Evolutionary conservation across 805 yeast species (phyloP), one percentile per base, ranked within the genome.

Genomic region (Saturnispora serradocipensis): DNA sequence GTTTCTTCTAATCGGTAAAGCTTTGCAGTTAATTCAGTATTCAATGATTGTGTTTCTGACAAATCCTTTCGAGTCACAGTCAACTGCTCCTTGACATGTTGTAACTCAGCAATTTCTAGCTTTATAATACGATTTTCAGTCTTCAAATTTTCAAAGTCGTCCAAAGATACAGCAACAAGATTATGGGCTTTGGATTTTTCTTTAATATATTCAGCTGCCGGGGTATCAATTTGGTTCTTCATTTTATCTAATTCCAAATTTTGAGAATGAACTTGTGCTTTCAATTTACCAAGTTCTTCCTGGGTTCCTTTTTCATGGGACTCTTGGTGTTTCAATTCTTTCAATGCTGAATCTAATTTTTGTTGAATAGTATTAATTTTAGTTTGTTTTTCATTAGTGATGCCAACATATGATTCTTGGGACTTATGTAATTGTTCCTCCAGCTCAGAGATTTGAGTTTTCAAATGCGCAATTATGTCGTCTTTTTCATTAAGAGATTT

Each of bases 161-260:
- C 43, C 20, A 46, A 24, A 20, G 62, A 54, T 22, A 61, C 25
- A 3, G 54, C 47, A 15, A 57, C 54, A 15, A 51, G 46, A 6
- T 51, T 53, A 38, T 49, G 53, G 5, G 18, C 15, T 16, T 36
- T 27, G 34, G 55, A 44, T 50, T 60, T 45, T 16, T 50, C 25
- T 53, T 51, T 51, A 47, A 58, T 27, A 50, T 58, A 52, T 45
- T 58, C 56, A 22, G 35, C 46, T 43, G 49, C 58, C 30, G 63
- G 59, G 13, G 50, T 53, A 32, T 55, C 54, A 24, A 24, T 32
- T 48, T 42, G 36, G 5, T 13, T 22, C 38, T 27, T 54, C 45
- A 46, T 35, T 47, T 40, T 35, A 40, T 20, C 16, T 18, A 45
- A 45, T 22, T 45, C 42, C 24, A 9, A 13, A 8, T 16, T 20